phyloP scores from a whole-genome alignment of 148 eudicot genomes.

The Diospyros kaki region DNA sequence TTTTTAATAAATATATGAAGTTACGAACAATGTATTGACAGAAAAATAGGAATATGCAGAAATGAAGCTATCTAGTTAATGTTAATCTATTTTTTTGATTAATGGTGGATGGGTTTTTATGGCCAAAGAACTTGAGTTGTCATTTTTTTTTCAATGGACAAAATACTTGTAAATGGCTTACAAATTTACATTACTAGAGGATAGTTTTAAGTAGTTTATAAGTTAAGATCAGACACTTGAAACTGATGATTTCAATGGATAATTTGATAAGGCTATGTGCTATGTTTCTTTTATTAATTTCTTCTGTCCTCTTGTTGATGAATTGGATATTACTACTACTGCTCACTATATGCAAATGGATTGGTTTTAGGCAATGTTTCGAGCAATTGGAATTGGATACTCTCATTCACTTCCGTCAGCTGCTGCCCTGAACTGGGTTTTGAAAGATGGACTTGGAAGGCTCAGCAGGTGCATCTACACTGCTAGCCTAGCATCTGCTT shows the following conservation, averaged over 20 bases:
- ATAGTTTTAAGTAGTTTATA: neutral
- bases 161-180: neutral
- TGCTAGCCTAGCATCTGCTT: conserved; percentile 81
- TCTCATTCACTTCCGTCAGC: conserved; percentile 82
- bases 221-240: neutral
- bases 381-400: conserved; percentile 93
- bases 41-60: too few species aligned
- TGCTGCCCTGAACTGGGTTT: conserved; percentile 91
- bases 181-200: neutral
- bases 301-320: neutral
- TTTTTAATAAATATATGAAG: too few species aligned
- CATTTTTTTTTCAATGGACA: neutral
- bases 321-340: neutral
- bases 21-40: too few species aligned
- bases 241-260: neutral
- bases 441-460: conserved; percentile 97
- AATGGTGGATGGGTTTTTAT: neutral
- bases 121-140: neutral
- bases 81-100: neutral
- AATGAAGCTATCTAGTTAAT: too few species aligned
- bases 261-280: neutral
- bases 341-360: neutral
- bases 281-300: neutral
- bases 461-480: conserved; percentile 92
- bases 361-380: conserved; percentile 76